Conservation (phyloP, 352 stramenopile species). For the Globisporangium cederbergense region DNA sequence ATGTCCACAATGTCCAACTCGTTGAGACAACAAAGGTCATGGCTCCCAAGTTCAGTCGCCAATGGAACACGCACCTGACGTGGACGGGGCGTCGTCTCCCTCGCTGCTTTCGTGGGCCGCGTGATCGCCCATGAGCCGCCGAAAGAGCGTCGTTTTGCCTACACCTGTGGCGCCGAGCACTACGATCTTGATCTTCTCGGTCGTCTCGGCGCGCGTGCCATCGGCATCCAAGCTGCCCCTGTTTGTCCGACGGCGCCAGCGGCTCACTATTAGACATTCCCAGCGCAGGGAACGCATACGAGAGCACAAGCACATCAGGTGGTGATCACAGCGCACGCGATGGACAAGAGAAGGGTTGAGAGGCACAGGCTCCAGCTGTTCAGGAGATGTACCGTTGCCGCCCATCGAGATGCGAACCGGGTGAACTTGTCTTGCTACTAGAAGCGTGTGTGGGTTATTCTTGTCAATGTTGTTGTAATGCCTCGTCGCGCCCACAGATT, state of each 20-base stretch:
- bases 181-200: slow-evolving; percentile 44
- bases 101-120: not conserved
- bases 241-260: slow-evolving; percentile 18
- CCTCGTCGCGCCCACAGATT: too few species aligned
- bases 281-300: not conserved
- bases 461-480: too few species aligned
- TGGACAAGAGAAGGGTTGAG: too few species aligned
- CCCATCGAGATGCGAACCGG: too few species aligned
- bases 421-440: too few species aligned
- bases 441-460: too few species aligned
- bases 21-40: too few species aligned
- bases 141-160: slow-evolving; percentile 58
- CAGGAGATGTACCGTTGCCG: too few species aligned
- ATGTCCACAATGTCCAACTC: too few species aligned
- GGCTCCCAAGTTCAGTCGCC: too few species aligned
- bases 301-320: not conserved
- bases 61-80: slow-evolving; percentile 24
- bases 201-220: not conserved
- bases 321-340: too few species aligned
- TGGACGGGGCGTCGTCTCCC: slow-evolving; percentile 24
- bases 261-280: slow-evolving; percentile 1
- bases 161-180: slow-evolving; percentile 35
- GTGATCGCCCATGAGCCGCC: slow-evolving; percentile 34
- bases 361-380: too few species aligned
- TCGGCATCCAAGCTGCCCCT: not conserved